Evolutionary conservation across 2,329 filamentous ascomycete species (phyloP).

Genomic region (Pseudogymnoascus sp.): DNA sequence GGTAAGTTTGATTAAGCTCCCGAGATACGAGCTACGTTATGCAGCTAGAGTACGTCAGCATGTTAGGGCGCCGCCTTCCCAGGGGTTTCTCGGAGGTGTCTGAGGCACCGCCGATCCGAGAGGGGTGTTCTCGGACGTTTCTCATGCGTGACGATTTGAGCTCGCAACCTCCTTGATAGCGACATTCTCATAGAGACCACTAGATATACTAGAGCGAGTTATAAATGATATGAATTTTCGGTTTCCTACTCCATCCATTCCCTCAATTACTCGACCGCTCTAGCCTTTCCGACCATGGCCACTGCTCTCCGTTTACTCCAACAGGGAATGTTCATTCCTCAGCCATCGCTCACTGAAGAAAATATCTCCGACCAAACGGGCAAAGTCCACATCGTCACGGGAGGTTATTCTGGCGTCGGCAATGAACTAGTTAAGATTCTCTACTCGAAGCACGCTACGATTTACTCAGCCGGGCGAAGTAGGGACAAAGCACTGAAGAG

Average conservation of each 20-base stretch:
- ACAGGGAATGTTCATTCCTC: constrained; percentile 21
- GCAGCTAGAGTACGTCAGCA: background rate
- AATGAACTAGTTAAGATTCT: constrained; percentile 46
- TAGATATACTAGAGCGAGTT: background rate
- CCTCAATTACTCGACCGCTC: background rate
- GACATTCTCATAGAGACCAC: background rate
- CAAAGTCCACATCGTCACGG: constrained; percentile 42
- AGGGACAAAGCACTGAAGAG: constrained; percentile 31
- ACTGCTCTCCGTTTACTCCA: background rate
- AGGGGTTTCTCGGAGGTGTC: background rate
- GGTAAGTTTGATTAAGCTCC: too few relatives aligned
- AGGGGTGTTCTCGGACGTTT: background rate
- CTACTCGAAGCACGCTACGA: constrained; percentile 43
- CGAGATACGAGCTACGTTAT: background rate
- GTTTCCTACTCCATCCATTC: background rate
- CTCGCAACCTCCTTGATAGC: background rate
- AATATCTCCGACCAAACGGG: constrained; percentile 33
- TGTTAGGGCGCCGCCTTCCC: background rate
- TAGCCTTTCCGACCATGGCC: background rate
- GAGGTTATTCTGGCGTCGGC: constrained; percentile 36
- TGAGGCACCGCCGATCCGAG: background rate
- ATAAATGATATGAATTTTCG: background rate
- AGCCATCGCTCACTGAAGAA: constrained; percentile 33
- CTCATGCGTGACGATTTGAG: background rate
- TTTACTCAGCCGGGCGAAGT: constrained; percentile 46